phyloP scores from a whole-genome alignment of 306 rosid genomes.

The Acacia acuminata region DNA sequence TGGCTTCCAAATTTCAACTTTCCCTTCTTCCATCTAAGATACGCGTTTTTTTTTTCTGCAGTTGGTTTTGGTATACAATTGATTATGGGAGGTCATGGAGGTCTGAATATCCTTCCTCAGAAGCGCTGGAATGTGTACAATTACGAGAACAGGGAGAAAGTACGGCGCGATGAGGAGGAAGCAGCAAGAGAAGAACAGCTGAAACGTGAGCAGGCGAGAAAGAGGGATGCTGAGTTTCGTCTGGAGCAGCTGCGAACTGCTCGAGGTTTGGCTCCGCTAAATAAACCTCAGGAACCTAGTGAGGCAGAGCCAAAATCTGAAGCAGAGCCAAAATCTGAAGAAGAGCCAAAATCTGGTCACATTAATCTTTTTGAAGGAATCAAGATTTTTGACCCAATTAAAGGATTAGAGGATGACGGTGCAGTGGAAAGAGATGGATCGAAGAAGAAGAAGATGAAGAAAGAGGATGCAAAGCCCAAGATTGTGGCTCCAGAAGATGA shows the following conservation, averaged over 20 bases:
- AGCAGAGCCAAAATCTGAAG: too few relatives aligned
- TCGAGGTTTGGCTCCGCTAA: conserved; percentile 62
- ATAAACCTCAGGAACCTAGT: conserved; percentile 22
- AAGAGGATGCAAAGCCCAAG: conserved; percentile 44
- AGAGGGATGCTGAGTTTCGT: conserved; percentile 77
- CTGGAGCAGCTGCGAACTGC: conserved; percentile 72
- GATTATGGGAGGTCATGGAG: conserved; percentile 92
- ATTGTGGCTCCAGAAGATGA: conserved; percentile 80
- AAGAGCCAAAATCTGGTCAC: conserved; percentile 50
- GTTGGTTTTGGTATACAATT: conserved; percentile 20
- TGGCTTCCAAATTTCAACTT: background rate
- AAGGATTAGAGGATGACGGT: conserved; percentile 38
- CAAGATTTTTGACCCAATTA: conserved; percentile 73
- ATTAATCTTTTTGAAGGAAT: conserved; percentile 85
- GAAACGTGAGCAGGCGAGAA: conserved; percentile 71
- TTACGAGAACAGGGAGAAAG: conserved; percentile 87
- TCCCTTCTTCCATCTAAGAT: background rate
- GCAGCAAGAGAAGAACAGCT: conserved; percentile 93
- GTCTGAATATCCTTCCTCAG: conserved; percentile 92
- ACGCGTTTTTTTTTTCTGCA: background rate
- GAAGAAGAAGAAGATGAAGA: conserved; percentile 70
- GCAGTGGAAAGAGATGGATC: conserved; percentile 39
- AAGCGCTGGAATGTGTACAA: conserved; percentile 96
- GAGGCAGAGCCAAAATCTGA: conserved; percentile 14
- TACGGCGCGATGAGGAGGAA: conserved; percentile 77